Evolutionary conservation across 2,329 filamentous ascomycete species (phyloP), one percentile per base, ranked within the genome.

Genomic region (Verticillium longisporum): DNA sequence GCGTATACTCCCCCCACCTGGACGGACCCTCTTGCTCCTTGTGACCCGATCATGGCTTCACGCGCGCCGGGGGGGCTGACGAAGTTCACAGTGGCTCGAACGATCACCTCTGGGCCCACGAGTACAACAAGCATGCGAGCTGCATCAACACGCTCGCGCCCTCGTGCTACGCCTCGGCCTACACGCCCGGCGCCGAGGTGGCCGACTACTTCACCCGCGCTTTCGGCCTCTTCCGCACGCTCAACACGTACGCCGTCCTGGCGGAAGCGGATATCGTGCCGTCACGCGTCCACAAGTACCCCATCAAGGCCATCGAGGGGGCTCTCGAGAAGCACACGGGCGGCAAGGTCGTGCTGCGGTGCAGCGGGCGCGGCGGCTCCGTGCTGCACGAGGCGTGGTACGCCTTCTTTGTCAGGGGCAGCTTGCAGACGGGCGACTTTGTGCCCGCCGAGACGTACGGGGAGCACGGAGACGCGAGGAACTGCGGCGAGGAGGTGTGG

Each of bases 101-200:
- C 65, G 68, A 74, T 36, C 71, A 75, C 59, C 70, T 91, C 67
- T 91, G 88, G 88, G 79, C 84, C 67, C 86, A 89, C 73, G 88
- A 91, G 70, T 91, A 86, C 83, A 79, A 81, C 71, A 90, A 89
- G 72, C 88, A 91, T 71, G 88, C 84, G 36, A 90, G 88, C 13
- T 91, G 88, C 74, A 85, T 91, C 68, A 87, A 84, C 69, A 91
- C 88, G 0, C 81, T 91, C 55, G 75, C 86, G 2, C 82, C 87
- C 0, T 69, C 75, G 21, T 91, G 88, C 78, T 91, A 90, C 75
- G 75, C 77, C 41, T 74, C 81, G 61, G 82, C 83, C 68, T 76
- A 79, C 70, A 64, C 58, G 6, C 65, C 74, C 0, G 77, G 77
- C n/a, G 32, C 75, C 50, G 77, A 78, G 64, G 77, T 78, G 4